Evolutionary conservation across 2,329 filamentous ascomycete genomes (phyloP).

Genomic region (Aschersonia sp.): DNA sequence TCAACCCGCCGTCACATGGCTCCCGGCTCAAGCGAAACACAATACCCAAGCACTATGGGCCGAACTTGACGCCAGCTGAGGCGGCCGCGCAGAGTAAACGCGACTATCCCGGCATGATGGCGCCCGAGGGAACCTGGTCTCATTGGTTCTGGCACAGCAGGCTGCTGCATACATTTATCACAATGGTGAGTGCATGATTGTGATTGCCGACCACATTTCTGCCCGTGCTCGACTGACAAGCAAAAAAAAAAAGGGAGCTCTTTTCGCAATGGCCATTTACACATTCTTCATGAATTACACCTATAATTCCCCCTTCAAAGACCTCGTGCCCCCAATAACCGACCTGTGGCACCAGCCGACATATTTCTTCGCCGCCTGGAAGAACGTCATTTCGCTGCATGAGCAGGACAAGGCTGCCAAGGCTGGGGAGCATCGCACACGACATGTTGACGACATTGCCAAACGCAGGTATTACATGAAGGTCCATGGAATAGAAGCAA

Average conservation of each 20-base stretch:
- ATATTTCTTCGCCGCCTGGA: conserved; percentile 46
- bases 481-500: conserved; percentile 65
- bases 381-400: conserved; percentile 65
- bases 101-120: conserved; percentile 81
- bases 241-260: conserved; percentile 35
- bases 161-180: conserved; percentile 67
- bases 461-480: conserved; percentile 78
- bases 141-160: conserved; percentile 73
- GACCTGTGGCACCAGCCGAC: conserved; percentile 58
- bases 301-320: conserved; percentile 60
- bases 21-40: conserved; percentile 44
- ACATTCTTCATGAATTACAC: conserved; percentile 72
- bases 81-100: conserved; percentile 48
- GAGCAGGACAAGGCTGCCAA: conserved; percentile 54
- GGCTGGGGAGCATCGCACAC: conserved; percentile 57
- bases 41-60: conserved; percentile 58
- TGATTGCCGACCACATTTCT: too few relatives aligned
- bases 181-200: conserved; percentile 42
- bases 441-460: conserved; percentile 68
- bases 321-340: conserved; percentile 60
- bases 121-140: conserved; percentile 66
- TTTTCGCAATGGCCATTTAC: conserved; percentile 52
- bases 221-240: too few relatives aligned
- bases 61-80: conserved; percentile 52
- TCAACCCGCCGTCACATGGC: conserved; percentile 84